phyloP scores from a whole-genome alignment of 345 rosid species.

The Melaleuca quinquenervia region DNA sequence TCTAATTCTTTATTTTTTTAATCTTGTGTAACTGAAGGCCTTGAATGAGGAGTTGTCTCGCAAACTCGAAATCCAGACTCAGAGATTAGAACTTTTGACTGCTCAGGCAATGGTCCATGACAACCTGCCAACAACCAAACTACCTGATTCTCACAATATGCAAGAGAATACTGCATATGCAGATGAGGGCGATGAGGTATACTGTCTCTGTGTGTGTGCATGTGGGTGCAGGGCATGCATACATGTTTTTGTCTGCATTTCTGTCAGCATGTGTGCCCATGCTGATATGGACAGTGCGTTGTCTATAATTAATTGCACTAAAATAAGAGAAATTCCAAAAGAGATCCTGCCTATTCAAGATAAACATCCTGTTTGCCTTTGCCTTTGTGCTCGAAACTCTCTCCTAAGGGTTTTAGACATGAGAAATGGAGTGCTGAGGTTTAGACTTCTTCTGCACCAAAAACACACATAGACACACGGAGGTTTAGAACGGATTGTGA shows the following conservation, averaged over 20 bases:
- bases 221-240: not conserved
- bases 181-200: slow-evolving; percentile 99
- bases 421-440: not conserved
- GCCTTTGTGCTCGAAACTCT: not conserved
- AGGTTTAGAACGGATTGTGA: not conserved
- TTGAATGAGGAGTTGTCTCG: slow-evolving; percentile 69
- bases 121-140: slow-evolving; percentile 33
- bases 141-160: slow-evolving; percentile 27
- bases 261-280: not conserved
- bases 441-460: not conserved
- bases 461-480: not conserved
- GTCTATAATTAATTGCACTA: not conserved
- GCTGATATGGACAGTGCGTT: not conserved
- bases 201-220: not conserved
- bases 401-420: not conserved
- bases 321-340: not conserved
- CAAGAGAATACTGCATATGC: slow-evolving; percentile 63
- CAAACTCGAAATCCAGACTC: slow-evolving; percentile 89
- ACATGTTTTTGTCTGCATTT: not conserved
- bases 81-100: slow-evolving; percentile 87
- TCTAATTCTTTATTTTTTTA: not conserved
- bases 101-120: slow-evolving; percentile 64
- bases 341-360: not conserved
- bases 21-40: slow-evolving; percentile 38
- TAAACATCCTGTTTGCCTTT: not conserved